phyloP scores from a whole-genome alignment of 2,329 filamentous ascomycete species.

The Immersiporthe knoxdaviesiana region DNA sequence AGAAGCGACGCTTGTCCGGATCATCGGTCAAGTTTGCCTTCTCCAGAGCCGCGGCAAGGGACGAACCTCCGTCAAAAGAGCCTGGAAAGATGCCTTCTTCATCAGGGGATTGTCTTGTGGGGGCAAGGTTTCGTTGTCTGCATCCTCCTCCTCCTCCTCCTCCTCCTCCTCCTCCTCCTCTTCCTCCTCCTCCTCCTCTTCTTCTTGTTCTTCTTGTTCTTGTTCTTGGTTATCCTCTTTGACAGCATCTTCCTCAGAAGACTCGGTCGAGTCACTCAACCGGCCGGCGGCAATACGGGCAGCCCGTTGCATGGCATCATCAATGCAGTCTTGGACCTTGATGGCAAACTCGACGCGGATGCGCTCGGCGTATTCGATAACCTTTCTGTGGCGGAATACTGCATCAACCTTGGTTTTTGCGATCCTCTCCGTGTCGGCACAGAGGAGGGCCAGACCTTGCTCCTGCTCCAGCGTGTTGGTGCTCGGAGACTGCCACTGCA shows the following conservation, averaged over 20 bases:
- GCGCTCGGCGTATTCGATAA: constrained; percentile 93
- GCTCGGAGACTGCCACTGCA: constrained; percentile 96
- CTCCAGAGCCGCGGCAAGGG: constrained; percentile 58
- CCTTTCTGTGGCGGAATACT: constrained; percentile 85
- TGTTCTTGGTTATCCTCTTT: constrained; percentile 41
- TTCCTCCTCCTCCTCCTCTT: too few relatives aligned
- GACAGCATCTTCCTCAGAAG: constrained; percentile 59
- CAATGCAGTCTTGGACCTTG: constrained; percentile 92
- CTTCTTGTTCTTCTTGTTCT: constrained; percentile 41
- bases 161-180: too few relatives aligned
- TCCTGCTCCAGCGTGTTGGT: constrained; percentile 91
- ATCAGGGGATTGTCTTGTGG: constrained; percentile 36
- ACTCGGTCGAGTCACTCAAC: constrained; percentile 74
- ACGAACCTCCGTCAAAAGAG: constrained; percentile 62
- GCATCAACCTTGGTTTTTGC: constrained; percentile 91
- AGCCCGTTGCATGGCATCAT: constrained; percentile 87
- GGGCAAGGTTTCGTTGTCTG: constrained; percentile 43
- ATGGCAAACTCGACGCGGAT: constrained; percentile 93
- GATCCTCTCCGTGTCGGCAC: constrained; percentile 83
- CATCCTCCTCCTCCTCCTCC: too few relatives aligned
- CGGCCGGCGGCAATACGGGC: constrained; percentile 84
- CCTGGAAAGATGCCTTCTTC: constrained; percentile 61
- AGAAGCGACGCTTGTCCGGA: constrained; percentile 47
- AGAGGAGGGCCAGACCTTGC: constrained; percentile 84
- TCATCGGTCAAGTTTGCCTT: constrained; percentile 47